These are phyloP conservation scores for Peronospora destructor DNA, from an alignment of 352 stramenopile genomes.

Conservation along the genomic window DNA sequence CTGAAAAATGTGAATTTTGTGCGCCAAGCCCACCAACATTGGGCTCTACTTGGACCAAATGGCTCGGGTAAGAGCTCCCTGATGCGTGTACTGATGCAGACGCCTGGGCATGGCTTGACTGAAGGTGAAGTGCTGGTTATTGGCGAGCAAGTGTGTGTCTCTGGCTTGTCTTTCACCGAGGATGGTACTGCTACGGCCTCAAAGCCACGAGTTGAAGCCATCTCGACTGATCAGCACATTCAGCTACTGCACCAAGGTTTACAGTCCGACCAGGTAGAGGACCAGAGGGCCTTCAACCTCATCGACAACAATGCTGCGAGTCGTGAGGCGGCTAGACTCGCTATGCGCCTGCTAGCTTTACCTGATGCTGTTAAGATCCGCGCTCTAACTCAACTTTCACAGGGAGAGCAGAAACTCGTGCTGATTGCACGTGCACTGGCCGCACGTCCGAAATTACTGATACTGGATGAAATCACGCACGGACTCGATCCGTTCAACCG, in stretches of 20 bases:
- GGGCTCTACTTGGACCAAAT: slow-evolving; percentile 62
- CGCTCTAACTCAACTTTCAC: slow-evolving; percentile 70
- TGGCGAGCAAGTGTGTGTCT: slow-evolving; percentile 18
- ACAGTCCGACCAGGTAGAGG: slow-evolving; percentile 10
- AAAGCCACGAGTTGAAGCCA: slow-evolving; percentile 44
- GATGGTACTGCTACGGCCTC: not conserved
- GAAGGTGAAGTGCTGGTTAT: slow-evolving; percentile 37
- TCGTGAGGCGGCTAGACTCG: slow-evolving; percentile 26
- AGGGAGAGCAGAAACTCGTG: slow-evolving; percentile 90
- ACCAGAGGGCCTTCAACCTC: slow-evolving; percentile 30
- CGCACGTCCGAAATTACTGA: slow-evolving; percentile 60
- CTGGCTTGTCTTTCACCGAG: not conserved
- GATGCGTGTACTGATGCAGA: slow-evolving; percentile 66
- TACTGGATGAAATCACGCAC: slow-evolving; percentile 90
- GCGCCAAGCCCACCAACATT: slow-evolving; percentile 50
- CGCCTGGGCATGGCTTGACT: slow-evolving; percentile 39
- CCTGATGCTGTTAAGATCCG: slow-evolving; percentile 28
- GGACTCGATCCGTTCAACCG: slow-evolving; percentile 85
- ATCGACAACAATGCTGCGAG: slow-evolving; percentile 41
- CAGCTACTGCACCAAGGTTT: slow-evolving; percentile 50
- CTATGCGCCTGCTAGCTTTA: slow-evolving; percentile 34
- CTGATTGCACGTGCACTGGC: slow-evolving; percentile 82
- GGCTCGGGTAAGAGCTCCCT: slow-evolving; percentile 74
- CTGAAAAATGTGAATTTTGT: slow-evolving; percentile 48
- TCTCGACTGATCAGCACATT: slow-evolving; percentile 89